Base-by-base conservation (phyloP, 1,139 yeast genomes). In the Protomyces inundatus region DNA sequence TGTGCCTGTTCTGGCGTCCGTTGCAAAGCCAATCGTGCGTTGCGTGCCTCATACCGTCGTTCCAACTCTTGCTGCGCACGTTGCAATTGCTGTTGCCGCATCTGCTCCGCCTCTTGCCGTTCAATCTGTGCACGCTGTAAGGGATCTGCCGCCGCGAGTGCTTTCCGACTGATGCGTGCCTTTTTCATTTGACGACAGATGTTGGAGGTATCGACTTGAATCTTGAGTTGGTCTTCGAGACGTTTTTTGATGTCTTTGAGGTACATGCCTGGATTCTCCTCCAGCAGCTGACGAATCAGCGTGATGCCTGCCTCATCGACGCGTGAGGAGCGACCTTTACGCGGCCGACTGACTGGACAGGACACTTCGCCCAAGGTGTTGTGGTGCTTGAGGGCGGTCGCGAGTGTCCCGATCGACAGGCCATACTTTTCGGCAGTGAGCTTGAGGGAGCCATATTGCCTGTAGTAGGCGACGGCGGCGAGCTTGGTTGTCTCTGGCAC, bases 391-490 rank as follows among this genome's bases (percentile, higher is more conserved):
- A 42, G 48, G 12, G 48, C 48, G 3, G 48, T 42, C 4, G 48
- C 48, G 30, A 42, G 48, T 4, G 48, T 42, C 10, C 48, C 48
- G 48, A 42, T 42, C 12, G 48, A 42, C 48, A 42, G n/a, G 48
- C 48, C 48, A 16, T 42, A 42, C 48, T 42, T 42, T 16, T 42
- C 48, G n/a, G 48, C 48, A n/a, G 48, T 42, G 48, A 42, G 48
- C 48, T 42, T 42, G 48, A 42, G 48, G 23, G 48, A 42, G 48
- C 48, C 48, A 42, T 42, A 9, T 16, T 14, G 23, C 32, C 48
- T 14, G 32, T 42, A 42, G 48, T 42, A 42, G 48, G 48, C 48
- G 48, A 42, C 48, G 9, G 48, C 48, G 9, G 48, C 48, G 6
- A 42, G 48, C 48, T 42, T 42, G 5, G 48, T 42, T 23, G 48